phyloP scores from a whole-genome alignment of 371 early-diverging fungal genomes.

The Mortierella polycephala region DNA sequence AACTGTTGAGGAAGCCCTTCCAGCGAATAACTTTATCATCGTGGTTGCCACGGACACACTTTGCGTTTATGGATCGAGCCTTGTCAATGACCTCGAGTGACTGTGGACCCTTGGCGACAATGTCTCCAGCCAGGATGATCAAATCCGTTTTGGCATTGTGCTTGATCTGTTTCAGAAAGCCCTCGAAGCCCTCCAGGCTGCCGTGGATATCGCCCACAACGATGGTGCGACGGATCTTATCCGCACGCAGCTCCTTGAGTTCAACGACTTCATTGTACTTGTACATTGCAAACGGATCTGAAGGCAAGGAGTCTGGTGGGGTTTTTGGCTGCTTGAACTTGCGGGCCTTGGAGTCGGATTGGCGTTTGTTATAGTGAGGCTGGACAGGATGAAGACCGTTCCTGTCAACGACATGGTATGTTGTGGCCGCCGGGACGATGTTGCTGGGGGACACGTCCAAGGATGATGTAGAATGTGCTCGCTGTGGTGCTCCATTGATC shows the following conservation, averaged over 20 bases:
- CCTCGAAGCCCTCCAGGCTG: slow-evolving; percentile 62
- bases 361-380: too few relatives aligned
- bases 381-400: too few relatives aligned
- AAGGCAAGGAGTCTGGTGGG: slow-evolving; percentile 24
- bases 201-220: slow-evolving; percentile 84
- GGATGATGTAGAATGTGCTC: too few relatives aligned
- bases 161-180: slow-evolving; percentile 59
- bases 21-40: slow-evolving; percentile 77
- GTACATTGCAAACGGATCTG: slow-evolving; percentile 33
- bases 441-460: too few relatives aligned
- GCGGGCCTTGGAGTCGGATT: too few relatives aligned
- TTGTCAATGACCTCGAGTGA: slow-evolving; percentile 69
- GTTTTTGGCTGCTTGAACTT: slow-evolving; percentile 28
- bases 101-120: slow-evolving; percentile 77
- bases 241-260: background rate
- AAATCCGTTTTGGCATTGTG: slow-evolving; percentile 61
- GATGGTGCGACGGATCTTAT: slow-evolving; percentile 58
- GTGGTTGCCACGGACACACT: slow-evolving; percentile 82
- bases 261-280: slow-evolving; percentile 15
- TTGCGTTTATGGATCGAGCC: slow-evolving; percentile 60
- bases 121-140: slow-evolving; percentile 75
- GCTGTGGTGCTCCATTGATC: too few relatives aligned
- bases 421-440: too few relatives aligned
- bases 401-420: too few relatives aligned
- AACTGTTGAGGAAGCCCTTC: slow-evolving; percentile 62